These are phyloP conservation scores for Aspergillus sp. DNA, from an alignment of 2,329 filamentous ascomycete genomes.

Conservation along the genomic window DNA sequence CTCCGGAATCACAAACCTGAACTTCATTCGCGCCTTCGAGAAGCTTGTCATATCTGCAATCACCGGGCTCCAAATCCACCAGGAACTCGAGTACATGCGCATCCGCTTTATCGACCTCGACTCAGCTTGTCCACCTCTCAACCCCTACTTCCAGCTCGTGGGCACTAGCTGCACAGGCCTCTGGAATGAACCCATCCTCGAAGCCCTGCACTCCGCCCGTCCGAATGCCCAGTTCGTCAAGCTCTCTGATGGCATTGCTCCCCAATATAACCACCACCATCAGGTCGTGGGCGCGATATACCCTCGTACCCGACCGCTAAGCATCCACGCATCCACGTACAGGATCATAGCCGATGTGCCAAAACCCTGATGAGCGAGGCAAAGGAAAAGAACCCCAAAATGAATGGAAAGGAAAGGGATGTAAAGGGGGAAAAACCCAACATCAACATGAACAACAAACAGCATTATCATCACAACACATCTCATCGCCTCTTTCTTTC, in stretches of 20 bases:
- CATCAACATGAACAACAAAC: background rate
- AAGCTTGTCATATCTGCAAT: constrained; percentile 65
- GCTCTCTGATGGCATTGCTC: constrained; percentile 63
- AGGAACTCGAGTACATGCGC: constrained; percentile 62
- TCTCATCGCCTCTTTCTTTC: background rate
- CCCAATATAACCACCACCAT: constrained; percentile 31
- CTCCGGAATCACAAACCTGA: constrained; percentile 69
- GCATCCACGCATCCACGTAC: constrained; percentile 42
- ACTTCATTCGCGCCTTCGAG: constrained; percentile 72
- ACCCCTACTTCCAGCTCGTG: constrained; percentile 69
- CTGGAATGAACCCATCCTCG: constrained; percentile 69
- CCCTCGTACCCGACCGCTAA: constrained; percentile 38
- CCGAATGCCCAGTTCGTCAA: constrained; percentile 61
- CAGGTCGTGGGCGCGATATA: constrained; percentile 36
- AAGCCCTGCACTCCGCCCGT: constrained; percentile 58
- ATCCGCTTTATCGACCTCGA: constrained; percentile 77
- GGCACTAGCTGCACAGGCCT: constrained; percentile 65
- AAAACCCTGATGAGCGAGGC: constrained; percentile 20
- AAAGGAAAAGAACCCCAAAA: background rate
- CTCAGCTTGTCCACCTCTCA: constrained; percentile 67
- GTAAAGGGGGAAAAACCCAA: background rate
- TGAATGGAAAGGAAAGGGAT: background rate
- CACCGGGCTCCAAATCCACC: constrained; percentile 58
- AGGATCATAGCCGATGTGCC: constrained; percentile 42
- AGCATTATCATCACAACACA: background rate